Conservation (phyloP, 2,329 filamentous ascomycete genomes). For the Venturiaceae sp. region DNA sequence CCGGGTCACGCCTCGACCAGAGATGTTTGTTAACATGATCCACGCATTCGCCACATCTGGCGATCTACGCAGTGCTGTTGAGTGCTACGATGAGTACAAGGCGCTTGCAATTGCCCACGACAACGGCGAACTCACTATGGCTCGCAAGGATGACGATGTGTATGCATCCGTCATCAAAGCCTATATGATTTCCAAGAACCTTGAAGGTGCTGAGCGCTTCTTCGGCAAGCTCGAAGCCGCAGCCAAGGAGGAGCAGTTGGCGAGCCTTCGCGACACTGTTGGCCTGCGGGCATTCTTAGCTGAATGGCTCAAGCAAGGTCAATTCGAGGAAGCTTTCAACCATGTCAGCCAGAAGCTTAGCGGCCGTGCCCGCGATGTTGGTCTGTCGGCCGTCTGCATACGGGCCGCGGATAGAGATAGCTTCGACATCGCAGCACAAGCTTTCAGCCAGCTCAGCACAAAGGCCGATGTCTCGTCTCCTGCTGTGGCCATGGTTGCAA, state of each 20-base stretch:
- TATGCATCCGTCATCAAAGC: slow-evolving; percentile 89
- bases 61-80: slow-evolving; percentile 78
- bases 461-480: slow-evolving; percentile 41
- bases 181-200: slow-evolving; percentile 72
- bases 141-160: slow-evolving; percentile 71
- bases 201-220: slow-evolving; percentile 76
- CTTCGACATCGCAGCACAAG: slow-evolving; percentile 53
- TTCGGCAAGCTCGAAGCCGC: slow-evolving; percentile 64
- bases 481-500: slow-evolving; percentile 73
- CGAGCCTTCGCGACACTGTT: slow-evolving; percentile 60
- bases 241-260: slow-evolving; percentile 40
- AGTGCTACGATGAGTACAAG: slow-evolving; percentile 94
- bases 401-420: slow-evolving; percentile 73
- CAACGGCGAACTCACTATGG: slow-evolving; percentile 56
- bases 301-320: slow-evolving; percentile 60
- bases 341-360: slow-evolving; percentile 58
- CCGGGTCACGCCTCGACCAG: slow-evolving; percentile 63
- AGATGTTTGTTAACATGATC: slow-evolving; percentile 89
- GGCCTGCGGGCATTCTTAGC: slow-evolving; percentile 69
- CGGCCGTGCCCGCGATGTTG: slow-evolving; percentile 46
- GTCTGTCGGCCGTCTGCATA: slow-evolving; percentile 65
- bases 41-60: slow-evolving; percentile 77
- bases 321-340: slow-evolving; percentile 62
- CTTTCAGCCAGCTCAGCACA: slow-evolving; percentile 39
- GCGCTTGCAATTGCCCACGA: slow-evolving; percentile 78